Evolutionary conservation across 306 rosid species (phyloP).

Genomic region (Delonix regia): DNA sequence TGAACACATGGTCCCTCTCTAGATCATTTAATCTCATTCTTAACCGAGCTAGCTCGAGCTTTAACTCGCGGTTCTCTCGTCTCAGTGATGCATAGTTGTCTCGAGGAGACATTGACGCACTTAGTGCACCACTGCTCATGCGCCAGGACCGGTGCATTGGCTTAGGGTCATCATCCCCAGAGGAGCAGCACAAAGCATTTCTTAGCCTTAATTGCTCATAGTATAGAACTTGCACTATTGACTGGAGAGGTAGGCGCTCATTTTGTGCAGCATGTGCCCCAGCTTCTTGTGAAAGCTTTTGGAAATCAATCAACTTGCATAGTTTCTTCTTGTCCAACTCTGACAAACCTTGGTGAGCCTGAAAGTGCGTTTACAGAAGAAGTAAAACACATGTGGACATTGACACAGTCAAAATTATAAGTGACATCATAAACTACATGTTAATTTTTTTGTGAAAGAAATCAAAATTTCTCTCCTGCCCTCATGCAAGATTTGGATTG

Average conservation of each 20-base stretch:
- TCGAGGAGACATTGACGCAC: slow-evolving; percentile 4
- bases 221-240: slow-evolving; percentile 74
- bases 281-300: slow-evolving; percentile 17
- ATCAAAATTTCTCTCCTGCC: neutral
- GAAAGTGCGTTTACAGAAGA: slow-evolving; percentile 23
- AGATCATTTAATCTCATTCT: slow-evolving; percentile 18
- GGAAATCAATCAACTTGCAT: slow-evolving; percentile 31
- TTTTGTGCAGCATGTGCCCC: slow-evolving; percentile 53
- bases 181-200: slow-evolving; percentile 54
- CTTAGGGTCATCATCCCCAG: slow-evolving; percentile 57
- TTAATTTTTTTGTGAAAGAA: neutral
- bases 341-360: slow-evolving; percentile 70
- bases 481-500: no score
- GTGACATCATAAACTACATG: neutral
- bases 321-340: slow-evolving; percentile 68
- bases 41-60: slow-evolving; percentile 1
- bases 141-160: slow-evolving; percentile 40
- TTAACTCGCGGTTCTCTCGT: slow-evolving; percentile 5
- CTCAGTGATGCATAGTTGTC: slow-evolving; percentile 20
- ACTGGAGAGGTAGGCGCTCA: slow-evolving; percentile 73
- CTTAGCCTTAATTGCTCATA: slow-evolving; percentile 72
- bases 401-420: neutral
- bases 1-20: slow-evolving; percentile 17
- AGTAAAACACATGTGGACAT: neutral
- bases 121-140: neutral